These are phyloP conservation scores for Hippophae rhamnoides DNA, from an alignment of 306 rosid genomes.

Conservation along the genomic window DNA sequence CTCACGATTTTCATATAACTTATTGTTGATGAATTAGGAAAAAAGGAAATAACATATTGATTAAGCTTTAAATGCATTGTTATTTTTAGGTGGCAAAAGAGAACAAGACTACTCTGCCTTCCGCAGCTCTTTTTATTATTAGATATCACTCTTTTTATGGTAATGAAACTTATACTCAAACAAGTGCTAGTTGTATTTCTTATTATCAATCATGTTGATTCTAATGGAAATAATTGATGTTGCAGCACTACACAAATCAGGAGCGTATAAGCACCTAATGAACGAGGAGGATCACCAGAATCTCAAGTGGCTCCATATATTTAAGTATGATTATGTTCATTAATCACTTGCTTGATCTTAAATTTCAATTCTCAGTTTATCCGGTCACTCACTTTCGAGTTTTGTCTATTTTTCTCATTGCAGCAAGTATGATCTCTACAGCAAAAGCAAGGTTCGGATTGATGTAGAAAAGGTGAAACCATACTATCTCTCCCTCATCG, in stretches of 20 bases:
- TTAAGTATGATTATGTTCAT: slow-evolving; percentile 36
- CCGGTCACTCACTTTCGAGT: no score
- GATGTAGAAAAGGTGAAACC: slow-evolving; percentile 68
- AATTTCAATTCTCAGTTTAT: background rate
- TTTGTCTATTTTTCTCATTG: background rate
- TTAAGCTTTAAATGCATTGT: background rate
- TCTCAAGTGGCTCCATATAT: slow-evolving; percentile 64
- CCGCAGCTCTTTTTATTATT: slow-evolving; percentile 66
- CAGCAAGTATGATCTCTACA: slow-evolving; percentile 81
- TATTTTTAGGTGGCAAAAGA: slow-evolving; percentile 56
- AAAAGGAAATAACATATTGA: background rate
- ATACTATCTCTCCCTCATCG: slow-evolving; percentile 60
- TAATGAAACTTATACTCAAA: background rate
- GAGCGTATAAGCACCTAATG: slow-evolving; percentile 63
- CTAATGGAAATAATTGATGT: background rate
- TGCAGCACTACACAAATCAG: slow-evolving; percentile 63
- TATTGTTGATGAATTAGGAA: no score
- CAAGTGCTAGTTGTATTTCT: background rate
- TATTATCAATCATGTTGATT: background rate
- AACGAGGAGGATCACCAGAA: slow-evolving; percentile 66
- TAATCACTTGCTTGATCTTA: background rate
- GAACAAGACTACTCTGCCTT: slow-evolving; percentile 63
- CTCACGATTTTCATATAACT: background rate
- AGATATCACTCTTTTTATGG: slow-evolving; percentile 91
- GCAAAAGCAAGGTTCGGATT: slow-evolving; percentile 63